phyloP scores from a whole-genome alignment of 495 filamentous ascomycete species.

The Tuber borchii region DNA sequence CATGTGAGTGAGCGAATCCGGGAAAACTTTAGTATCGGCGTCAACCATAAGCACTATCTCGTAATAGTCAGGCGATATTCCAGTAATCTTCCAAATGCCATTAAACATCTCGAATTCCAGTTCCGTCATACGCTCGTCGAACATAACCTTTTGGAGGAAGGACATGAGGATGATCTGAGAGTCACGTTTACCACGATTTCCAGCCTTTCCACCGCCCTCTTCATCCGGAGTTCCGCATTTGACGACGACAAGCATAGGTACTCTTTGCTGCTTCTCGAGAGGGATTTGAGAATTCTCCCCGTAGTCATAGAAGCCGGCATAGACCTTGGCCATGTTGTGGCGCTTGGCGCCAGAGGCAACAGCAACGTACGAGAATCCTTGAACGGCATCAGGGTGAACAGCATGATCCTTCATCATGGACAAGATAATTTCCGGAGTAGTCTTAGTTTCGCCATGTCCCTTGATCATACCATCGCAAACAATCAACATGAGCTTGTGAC shows the following conservation, averaged over 20 bases:
- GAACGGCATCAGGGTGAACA: conserved; percentile 68
- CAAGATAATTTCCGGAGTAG: conserved; percentile 84
- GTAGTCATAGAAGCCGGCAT: conserved; percentile 97
- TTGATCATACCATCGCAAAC: conserved; percentile 98
- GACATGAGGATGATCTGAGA: conserved; percentile 99
- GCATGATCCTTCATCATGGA: conserved; percentile 92
- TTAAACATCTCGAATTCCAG: conserved; percentile 99
- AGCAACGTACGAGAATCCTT: conserved; percentile 89
- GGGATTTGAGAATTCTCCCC: conserved; percentile 73
- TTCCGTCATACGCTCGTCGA: conserved; percentile 99
- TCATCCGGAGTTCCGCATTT: conserved; percentile 95
- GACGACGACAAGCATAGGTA: conserved; percentile 97
- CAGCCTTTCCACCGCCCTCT: conserved; percentile 70
- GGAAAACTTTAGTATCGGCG: conserved; percentile 98
- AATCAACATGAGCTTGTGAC: conserved; percentile 91
- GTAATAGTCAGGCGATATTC: conserved; percentile 95
- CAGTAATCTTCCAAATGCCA: conserved; percentile 95
- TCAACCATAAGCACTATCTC: conserved; percentile 98
- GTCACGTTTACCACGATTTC: conserved; percentile 96
- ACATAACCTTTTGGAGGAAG: conserved; percentile 99
- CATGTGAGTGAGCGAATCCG: conserved; percentile 97
- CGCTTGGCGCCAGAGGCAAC: conserved; percentile 93
- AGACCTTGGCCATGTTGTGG: conserved; percentile 99
- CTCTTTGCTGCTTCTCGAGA: conserved; percentile 82
- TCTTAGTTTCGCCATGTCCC: conserved; percentile 77